A percentile compares a stretch with the other conserved stretches of the same genome.
Conservation (phyloP, 805 yeast genomes). For the Ogataea sp. region DNA sequence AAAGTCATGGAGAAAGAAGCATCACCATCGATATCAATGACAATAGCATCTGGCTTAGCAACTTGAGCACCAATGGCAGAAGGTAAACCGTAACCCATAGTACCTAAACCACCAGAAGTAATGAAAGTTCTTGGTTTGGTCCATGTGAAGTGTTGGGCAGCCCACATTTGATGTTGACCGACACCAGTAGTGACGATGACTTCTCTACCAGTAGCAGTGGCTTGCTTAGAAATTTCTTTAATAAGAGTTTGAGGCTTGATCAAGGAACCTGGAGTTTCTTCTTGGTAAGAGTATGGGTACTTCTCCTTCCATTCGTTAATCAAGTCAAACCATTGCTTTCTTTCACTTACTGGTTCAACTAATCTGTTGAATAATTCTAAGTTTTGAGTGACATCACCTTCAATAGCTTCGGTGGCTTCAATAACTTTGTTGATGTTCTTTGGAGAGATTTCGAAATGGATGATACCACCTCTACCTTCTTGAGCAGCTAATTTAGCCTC, state of each 20-base stretch:
- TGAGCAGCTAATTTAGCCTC: slow-evolving; percentile 83
- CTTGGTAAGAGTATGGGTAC: slow-evolving; percentile 78
- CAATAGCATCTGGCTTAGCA: slow-evolving; percentile 89
- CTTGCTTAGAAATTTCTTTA: slow-evolving; percentile 65
- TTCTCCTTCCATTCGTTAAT: slow-evolving; percentile 76
- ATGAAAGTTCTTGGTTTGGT: slow-evolving; percentile 85
- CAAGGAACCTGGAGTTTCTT: slow-evolving; percentile 69
- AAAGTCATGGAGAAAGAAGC: slow-evolving; percentile 99
- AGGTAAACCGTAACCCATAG: slow-evolving; percentile 97
- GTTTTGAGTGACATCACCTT: slow-evolving; percentile 88
- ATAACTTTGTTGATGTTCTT: slow-evolving; percentile 97
- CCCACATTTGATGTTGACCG: slow-evolving; percentile 99
- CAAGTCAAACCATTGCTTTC: slow-evolving; percentile 74
- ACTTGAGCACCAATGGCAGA: slow-evolving; percentile 98
- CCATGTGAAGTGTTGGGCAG: slow-evolving; percentile 97
- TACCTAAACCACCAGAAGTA: slow-evolving; percentile 98
- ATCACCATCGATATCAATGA: slow-evolving; percentile 97
- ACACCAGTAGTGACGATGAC: slow-evolving; percentile 95
- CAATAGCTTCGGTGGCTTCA: slow-evolving; percentile 91
- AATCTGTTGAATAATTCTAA: slow-evolving; percentile 66
- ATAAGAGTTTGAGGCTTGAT: slow-evolving; percentile 94
- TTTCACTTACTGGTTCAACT: slow-evolving; percentile 49
- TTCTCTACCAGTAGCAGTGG: slow-evolving; percentile 54
- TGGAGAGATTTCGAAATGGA: slow-evolving; percentile 93
- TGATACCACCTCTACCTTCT: slow-evolving; percentile 88